These are phyloP conservation scores for Sanguinoderma infundibulare DNA, from an alignment of 1,284 basidiomycete species.

Conservation along the genomic window DNA sequence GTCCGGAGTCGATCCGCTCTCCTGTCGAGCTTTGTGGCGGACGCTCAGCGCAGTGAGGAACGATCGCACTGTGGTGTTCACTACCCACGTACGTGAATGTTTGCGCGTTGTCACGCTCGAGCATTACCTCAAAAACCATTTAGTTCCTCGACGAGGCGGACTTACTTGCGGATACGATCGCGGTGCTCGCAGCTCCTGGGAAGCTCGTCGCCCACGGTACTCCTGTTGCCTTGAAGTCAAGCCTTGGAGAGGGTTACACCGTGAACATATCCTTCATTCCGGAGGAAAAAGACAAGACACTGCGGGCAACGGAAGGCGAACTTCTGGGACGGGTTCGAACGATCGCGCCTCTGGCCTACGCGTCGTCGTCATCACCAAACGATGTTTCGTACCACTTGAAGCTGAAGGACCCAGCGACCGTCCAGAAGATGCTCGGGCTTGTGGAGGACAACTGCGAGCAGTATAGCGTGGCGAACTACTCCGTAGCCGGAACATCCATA, in stretches of 20 bases:
- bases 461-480: slow-evolving; percentile 55
- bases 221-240: slow-evolving; percentile 74
- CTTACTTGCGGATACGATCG: slow-evolving; percentile 76
- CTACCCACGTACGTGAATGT: slow-evolving; percentile 59
- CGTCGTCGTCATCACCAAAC: slow-evolving; percentile 43
- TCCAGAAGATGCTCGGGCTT: slow-evolving; percentile 59
- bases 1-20: slow-evolving; percentile 81
- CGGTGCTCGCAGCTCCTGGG: slow-evolving; percentile 77
- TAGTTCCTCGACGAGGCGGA: slow-evolving; percentile 84
- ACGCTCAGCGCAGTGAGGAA: slow-evolving; percentile 70
- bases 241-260: slow-evolving; percentile 75
- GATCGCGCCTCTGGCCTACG: slow-evolving; percentile 51
- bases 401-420: slow-evolving; percentile 55
- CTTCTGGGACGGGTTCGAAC: slow-evolving; percentile 49
- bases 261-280: slow-evolving; percentile 54
- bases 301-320: slow-evolving; percentile 31
- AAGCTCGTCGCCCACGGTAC: slow-evolving; percentile 74
- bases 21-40: slow-evolving; percentile 78
- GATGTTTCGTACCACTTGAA: slow-evolving; percentile 58
- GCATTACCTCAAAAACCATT: slow-evolving; percentile 8
- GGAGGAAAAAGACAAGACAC: slow-evolving; percentile 33
- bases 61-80: slow-evolving; percentile 68
- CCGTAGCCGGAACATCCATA: slow-evolving; percentile 74
- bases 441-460: slow-evolving; percentile 48
- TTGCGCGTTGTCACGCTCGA: neutral